phyloP scores from a whole-genome alignment of 2,329 filamentous ascomycete genomes.

The Aspergillus ibericus region DNA sequence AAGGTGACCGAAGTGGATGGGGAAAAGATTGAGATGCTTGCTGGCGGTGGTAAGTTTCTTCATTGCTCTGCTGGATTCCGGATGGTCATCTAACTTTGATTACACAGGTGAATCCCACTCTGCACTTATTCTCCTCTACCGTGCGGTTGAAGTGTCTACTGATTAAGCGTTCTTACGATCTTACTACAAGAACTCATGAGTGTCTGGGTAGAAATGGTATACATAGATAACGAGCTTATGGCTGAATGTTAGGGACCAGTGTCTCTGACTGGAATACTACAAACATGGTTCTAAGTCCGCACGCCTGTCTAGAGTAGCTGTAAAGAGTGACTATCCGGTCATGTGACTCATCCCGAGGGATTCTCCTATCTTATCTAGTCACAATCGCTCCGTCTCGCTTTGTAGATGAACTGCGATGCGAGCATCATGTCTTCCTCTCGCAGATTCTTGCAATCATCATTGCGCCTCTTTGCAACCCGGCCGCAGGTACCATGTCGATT shows the following conservation, averaged over 20 bases:
- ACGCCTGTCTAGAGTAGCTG: neutral
- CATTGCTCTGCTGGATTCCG: neutral
- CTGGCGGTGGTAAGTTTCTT: constrained; percentile 71
- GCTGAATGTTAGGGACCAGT: neutral
- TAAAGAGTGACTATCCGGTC: neutral
- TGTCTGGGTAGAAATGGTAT: neutral
- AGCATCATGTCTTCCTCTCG: constrained; percentile 30
- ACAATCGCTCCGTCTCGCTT: neutral
- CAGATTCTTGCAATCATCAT: constrained; percentile 23
- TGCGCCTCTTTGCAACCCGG: constrained; percentile 14
- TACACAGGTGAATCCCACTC: constrained; percentile 51
- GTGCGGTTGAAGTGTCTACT: constrained; percentile 50
- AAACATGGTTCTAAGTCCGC: neutral
- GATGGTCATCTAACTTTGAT: constrained; percentile 17
- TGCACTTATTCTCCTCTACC: constrained; percentile 52
- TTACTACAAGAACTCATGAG: neutral
- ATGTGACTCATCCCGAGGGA: neutral
- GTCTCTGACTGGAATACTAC: neutral
- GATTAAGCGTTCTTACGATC: constrained; percentile 26
- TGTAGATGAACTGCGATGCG: constrained; percentile 19
- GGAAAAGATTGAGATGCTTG: constrained; percentile 86
- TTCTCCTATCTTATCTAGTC: constrained; percentile 4
- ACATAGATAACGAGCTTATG: constrained; percentile 7
- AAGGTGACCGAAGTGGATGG: constrained; percentile 88
- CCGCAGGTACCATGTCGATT: constrained; percentile 7